phyloP scores from a whole-genome alignment of 345 rosid species.

The Eucalyptus victrix region DNA sequence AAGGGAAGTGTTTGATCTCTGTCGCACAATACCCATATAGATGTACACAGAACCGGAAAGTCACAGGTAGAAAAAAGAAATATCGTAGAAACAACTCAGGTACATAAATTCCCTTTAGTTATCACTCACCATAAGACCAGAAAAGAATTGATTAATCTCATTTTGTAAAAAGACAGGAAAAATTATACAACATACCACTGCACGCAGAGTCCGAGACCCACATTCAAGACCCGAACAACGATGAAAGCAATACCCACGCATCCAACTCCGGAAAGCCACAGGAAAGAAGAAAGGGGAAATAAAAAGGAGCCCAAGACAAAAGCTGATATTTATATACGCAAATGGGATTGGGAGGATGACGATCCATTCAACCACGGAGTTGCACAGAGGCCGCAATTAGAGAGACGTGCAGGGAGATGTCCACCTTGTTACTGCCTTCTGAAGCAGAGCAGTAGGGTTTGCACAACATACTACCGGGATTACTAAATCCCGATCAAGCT shows the following conservation, averaged over 20 bases:
- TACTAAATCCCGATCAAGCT: constrained; percentile 20
- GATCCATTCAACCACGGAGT: background rate
- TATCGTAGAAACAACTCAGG: background rate
- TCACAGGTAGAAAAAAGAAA: background rate
- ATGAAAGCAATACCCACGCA: background rate
- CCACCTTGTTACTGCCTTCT: background rate
- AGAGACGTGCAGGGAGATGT: background rate
- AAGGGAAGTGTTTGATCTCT: background rate
- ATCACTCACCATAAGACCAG: background rate
- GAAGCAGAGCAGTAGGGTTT: background rate
- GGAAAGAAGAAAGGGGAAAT: background rate
- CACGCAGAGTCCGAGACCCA: background rate
- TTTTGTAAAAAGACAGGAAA: background rate
- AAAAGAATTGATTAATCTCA: background rate
- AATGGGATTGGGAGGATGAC: background rate
- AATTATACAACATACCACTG: background rate
- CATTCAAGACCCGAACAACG: background rate
- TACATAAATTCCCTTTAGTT: background rate
- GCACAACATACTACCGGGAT: background rate
- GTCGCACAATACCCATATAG: background rate
- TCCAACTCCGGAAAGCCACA: background rate
- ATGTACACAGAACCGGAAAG: background rate
- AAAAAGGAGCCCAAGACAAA: background rate
- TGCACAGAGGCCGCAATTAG: background rate
- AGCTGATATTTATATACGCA: background rate